These are phyloP conservation scores for Syncephalastrum monosporum DNA, from an alignment of 371 early-diverging fungal genomes.

Conservation along the genomic window DNA sequence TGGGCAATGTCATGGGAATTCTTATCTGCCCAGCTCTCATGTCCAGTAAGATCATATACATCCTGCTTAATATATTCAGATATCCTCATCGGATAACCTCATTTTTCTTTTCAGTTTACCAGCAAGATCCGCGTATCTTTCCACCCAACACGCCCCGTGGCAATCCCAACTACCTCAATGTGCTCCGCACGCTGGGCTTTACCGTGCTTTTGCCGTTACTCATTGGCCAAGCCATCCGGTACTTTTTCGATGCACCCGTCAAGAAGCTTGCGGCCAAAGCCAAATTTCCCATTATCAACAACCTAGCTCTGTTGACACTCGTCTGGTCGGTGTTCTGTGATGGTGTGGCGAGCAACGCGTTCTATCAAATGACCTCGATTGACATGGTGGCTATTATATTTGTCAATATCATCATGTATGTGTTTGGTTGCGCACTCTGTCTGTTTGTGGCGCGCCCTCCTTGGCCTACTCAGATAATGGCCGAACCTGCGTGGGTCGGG, in stretches of 20 bases:
- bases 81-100: conserved; percentile 16
- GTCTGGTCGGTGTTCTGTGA: conserved; percentile 80
- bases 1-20: conserved; percentile 69
- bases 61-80: too few species aligned
- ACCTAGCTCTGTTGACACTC: conserved; percentile 57
- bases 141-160: conserved; percentile 46
- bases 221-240: conserved; percentile 66
- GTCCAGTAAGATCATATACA: conserved; percentile 32
- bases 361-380: conserved; percentile 44
- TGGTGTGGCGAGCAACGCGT: conserved; percentile 62
- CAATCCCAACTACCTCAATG: conserved; percentile 50
- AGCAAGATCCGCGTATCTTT: conserved; percentile 32
- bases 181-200: conserved; percentile 55
- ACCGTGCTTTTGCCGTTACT: conserved; percentile 68
- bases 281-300: conserved; percentile 60
- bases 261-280: conserved; percentile 47
- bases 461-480: conserved; percentile 18
- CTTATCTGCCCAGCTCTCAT: conserved; percentile 70
- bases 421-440: conserved; percentile 42
- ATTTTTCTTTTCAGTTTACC: conserved; percentile 34
- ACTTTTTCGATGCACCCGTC: conserved; percentile 50
- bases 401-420: conserved; percentile 52
- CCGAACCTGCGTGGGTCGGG: conserved; percentile 30
- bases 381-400: conserved; percentile 62
- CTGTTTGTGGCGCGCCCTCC: conserved; percentile 44